A percentile compares a stretch with the other conserved stretches of the same genome.
Conservation (phyloP, 2,329 filamentous ascomycete species). For the Colletotrichum viniferum region DNA sequence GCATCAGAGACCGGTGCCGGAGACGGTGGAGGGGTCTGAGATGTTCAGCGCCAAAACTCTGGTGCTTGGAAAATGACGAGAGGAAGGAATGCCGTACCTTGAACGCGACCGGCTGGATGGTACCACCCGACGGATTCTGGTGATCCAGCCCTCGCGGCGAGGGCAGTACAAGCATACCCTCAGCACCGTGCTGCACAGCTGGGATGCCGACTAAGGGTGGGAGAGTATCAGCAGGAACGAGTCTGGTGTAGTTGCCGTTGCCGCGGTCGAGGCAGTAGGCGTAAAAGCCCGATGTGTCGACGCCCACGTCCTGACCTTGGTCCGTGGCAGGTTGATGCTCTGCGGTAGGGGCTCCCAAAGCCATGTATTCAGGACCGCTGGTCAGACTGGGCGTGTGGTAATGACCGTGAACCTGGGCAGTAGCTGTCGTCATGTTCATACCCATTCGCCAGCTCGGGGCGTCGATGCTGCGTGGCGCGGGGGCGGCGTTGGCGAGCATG, state of each 20-base stretch:
- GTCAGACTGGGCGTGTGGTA: constrained; percentile 28
- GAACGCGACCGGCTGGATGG: constrained; percentile 34
- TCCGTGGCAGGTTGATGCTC: constrained; percentile 14
- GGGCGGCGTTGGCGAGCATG: not conserved
- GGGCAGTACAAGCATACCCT: constrained; percentile 53
- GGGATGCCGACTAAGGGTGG: constrained; percentile 49
- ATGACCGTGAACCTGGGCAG: constrained; percentile 43
- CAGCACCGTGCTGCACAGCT: constrained; percentile 37
- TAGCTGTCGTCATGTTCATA: constrained; percentile 24
- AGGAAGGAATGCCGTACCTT: constrained; percentile 38
- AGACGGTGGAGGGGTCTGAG: constrained; percentile 26
- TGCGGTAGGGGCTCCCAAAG: not conserved
- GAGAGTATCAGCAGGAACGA: constrained; percentile 61
- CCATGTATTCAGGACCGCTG: not conserved
- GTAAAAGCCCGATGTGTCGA: constrained; percentile 35
- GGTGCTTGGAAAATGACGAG: not conserved
- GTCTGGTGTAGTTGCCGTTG: constrained; percentile 57
- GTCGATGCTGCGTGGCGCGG: not conserved
- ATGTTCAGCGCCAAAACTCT: constrained; percentile 29
- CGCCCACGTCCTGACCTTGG: not conserved
- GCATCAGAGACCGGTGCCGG: constrained; percentile 29
- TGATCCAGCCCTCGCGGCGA: constrained; percentile 40
- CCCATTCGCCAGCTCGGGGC: constrained; percentile 8
- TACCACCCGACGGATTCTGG: constrained; percentile 41
- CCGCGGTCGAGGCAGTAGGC: constrained; percentile 59